Evolutionary conservation across 352 stramenopile genomes (phyloP).

Genomic region (Nothophytophthora sp.): DNA sequence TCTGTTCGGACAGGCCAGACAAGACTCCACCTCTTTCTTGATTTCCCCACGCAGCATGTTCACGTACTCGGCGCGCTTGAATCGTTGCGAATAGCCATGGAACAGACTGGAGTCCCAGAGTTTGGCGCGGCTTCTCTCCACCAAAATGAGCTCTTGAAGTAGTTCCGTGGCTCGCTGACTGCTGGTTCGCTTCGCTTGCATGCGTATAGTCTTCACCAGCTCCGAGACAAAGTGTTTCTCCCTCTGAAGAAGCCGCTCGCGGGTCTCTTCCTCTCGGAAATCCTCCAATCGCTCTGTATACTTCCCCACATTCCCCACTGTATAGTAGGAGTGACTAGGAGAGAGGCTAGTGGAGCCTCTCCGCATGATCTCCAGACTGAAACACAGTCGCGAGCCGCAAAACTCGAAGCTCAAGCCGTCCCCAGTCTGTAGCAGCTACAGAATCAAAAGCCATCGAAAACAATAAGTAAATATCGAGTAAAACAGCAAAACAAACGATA

Average conservation of each 20-base stretch:
- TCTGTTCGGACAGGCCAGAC: too few relatives aligned
- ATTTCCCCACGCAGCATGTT: conserved; percentile 66
- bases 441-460: background rate
- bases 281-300: conserved; percentile 61
- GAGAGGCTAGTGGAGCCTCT: conserved; percentile 3
- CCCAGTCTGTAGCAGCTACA: conserved; percentile 31
- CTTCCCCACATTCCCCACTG: conserved; percentile 6
- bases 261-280: conserved; percentile 68
- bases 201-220: conserved; percentile 67
- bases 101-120: conserved; percentile 72
- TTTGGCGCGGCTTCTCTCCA: conserved; percentile 57
- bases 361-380: conserved; percentile 52
- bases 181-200: conserved; percentile 64
- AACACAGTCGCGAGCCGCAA: conserved; percentile 55
- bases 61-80: conserved; percentile 59
- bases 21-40: conserved; percentile 80
- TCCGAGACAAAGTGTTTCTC: conserved; percentile 74
- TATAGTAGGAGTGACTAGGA: conserved; percentile 14
- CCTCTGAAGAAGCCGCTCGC: conserved; percentile 42
- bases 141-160: conserved; percentile 60
- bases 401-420: conserved; percentile 49
- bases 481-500: background rate
- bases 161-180: conserved; percentile 56
- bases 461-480: background rate
- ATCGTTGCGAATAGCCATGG: conserved; percentile 69